phyloP scores from a whole-genome alignment of 2,329 filamentous ascomycete species.

The Rasamsonia emersonii region DNA sequence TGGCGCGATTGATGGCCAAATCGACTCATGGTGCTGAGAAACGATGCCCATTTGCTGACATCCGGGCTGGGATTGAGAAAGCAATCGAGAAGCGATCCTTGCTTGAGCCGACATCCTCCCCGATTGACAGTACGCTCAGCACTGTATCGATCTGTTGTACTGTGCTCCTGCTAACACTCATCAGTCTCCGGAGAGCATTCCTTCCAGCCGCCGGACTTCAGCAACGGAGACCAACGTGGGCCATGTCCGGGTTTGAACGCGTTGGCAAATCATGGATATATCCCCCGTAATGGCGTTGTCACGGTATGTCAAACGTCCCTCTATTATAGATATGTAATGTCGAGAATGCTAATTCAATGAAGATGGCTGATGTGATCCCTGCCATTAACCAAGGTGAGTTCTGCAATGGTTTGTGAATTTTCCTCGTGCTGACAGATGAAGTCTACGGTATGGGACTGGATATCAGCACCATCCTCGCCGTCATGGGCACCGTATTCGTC shows the following conservation, averaged over 20 bases:
- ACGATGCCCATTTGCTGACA: constrained; percentile 14
- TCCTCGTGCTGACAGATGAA: too few relatives aligned
- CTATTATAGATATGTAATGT: not conserved
- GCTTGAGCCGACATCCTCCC: constrained; percentile 13
- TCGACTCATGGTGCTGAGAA: constrained; percentile 8
- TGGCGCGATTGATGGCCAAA: constrained; percentile 3
- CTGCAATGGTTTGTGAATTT: not conserved
- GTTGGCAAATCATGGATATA: constrained; percentile 35
- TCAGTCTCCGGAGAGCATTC: constrained; percentile 26
- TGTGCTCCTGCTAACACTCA: constrained; percentile 2
- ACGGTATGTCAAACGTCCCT: constrained; percentile 13
- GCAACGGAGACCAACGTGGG: constrained; percentile 29
- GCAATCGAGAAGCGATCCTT: constrained; percentile 17
- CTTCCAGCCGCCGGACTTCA: constrained; percentile 26
- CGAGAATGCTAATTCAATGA: constrained; percentile 5
- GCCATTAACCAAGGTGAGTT: constrained; percentile 26
- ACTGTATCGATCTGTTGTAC: not conserved
- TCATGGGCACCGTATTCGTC: constrained; percentile 41
- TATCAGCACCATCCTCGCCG: constrained; percentile 33
- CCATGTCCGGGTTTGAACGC: constrained; percentile 37
- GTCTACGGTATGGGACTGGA: constrained; percentile 44
- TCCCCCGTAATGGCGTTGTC: constrained; percentile 33
- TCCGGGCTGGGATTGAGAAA: constrained; percentile 4
- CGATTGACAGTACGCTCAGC: constrained; percentile 18
- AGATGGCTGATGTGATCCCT: constrained; percentile 25